Evolutionary conservation across 768 basidiomycete genomes (phyloP), one percentile per base, ranked within the genome.

Genomic region (Suillus fuscotomentosus): DNA sequence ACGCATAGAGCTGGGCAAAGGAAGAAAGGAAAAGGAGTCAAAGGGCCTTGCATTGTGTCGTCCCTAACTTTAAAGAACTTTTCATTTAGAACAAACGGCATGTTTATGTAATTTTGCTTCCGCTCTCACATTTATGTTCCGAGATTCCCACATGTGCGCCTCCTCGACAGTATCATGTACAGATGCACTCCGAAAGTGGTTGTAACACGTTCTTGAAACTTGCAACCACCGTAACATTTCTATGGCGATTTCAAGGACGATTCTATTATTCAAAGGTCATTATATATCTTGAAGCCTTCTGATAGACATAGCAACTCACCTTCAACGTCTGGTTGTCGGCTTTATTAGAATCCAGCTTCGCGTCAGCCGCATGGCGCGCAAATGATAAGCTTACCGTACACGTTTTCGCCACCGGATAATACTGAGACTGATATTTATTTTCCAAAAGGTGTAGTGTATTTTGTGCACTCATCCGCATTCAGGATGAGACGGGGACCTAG

Each of bases 61-160:
- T 54, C 53, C 53, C 53, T 36, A n/a, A 31, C 62, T 47, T 57
- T 27, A 13, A 41, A 62, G 48, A 6, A 6, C 43, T 42, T 48
- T 50, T n/a, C 27, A n/a, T 43, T 15, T 48, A 51, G 51, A 62
- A 65, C 48, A 38, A 47, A 62, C 31, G 27, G 31, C 9, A 38
- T 7, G 51, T 3, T 65, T 65, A 65, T 50, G 27, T 65, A 65
- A 65, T 0, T 55, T 47, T 62, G 48, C 60, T 62, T 65, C 64
- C 64, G 51, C 45, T 39, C 53, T 54, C 53, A 54, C 53, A 53
- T 53, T 53, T 20, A 53, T 50, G 41, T 5, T 15, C 41, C 41
- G 15, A 15, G 41, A 31, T 31, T 31, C 31, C 31, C 31, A 31
- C 31, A 31, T 31, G 31, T 31, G 31, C 31, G 31, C 31, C 31